Base-by-base conservation (phyloP, 129 eudicot species). In the Lonicera japonica region DNA sequence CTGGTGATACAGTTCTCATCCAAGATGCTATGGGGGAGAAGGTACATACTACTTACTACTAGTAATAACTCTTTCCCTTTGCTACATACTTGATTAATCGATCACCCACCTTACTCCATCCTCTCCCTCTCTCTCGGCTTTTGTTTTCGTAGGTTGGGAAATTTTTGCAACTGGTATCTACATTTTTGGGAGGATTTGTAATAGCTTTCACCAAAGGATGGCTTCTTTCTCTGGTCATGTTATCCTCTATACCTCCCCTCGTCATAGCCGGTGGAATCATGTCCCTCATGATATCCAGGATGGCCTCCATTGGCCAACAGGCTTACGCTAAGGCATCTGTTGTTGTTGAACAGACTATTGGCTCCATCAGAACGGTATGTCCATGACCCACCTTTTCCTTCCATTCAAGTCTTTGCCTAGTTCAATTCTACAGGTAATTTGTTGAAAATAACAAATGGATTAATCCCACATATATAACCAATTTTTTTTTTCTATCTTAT, bases 21-120 rank as follows among this genome's bases (percentile, higher is more conserved):
- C 97, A 91, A 75, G 97, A 91, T 52, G 97, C 97, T 24, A 87
- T 87, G 89, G 97, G 97, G 9, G 97, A 91, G 76, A 91, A 91
- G 95, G 97, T 90, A 69, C 24, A 7, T 50, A 5, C 14, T 12
- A 9, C 36, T 38, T 38, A 38, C 5, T 10, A 4, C 43, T 38
- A 38, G 43, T 4, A 38, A 43, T 43, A 29, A 43, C 50, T 8
- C 50, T 43, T 10, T 43, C 50, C 14, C 8, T n/a, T n/a, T n/a
- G n/a, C n/a, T n/a, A n/a, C n/a, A n/a, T n/a, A n/a, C n/a, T n/a
- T n/a, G n/a, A n/a, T n/a, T n/a, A n/a, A n/a, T n/a, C n/a, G n/a
- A n/a, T n/a, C n/a, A n/a, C n/a, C n/a, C n/a, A n/a, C n/a, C n/a
- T n/a, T n/a, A n/a, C n/a, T n/a, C n/a, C n/a, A n/a, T n/a, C n/a